A percentile compares a stretch with the other conserved stretches of the same genome.
phyloP scores from a whole-genome alignment of 805 yeast species.

The Kodamaea neixiangensis region DNA sequence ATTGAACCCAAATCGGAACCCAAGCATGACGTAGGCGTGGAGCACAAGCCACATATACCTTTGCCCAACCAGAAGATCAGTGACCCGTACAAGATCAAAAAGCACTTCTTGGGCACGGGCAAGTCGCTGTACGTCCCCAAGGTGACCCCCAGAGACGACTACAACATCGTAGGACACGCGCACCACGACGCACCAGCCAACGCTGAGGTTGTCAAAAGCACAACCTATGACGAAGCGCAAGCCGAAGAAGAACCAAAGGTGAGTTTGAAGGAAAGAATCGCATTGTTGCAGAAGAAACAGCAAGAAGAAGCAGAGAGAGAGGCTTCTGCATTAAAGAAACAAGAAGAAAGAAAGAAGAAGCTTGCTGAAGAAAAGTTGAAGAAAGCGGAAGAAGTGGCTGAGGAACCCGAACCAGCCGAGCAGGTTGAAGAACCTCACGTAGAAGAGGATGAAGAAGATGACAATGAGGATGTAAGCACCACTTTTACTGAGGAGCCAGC shows the following conservation, averaged over 20 bases:
- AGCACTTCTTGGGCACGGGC: constrained; percentile 55
- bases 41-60: constrained; percentile 23
- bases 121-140: constrained; percentile 63
- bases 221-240: constrained; percentile 21
- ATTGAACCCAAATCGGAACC: background rate
- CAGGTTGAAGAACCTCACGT: constrained; percentile 17
- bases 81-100: constrained; percentile 52
- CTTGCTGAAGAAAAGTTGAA: constrained; percentile 35
- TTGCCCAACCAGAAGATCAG: constrained; percentile 35
- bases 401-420: background rate
- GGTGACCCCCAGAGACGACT: constrained; percentile 41
- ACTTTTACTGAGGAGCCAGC: background rate
- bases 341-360: constrained; percentile 52
- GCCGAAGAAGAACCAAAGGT: constrained; percentile 62
- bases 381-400: constrained; percentile 25
- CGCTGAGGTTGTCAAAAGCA: constrained; percentile 27
- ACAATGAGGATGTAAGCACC: constrained; percentile 8
- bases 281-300: constrained; percentile 77
- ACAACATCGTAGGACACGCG: constrained; percentile 31
- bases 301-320: constrained; percentile 76
- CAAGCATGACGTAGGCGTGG: background rate
- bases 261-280: constrained; percentile 85
- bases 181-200: constrained; percentile 23
- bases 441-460: constrained; percentile 9
- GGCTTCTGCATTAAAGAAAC: constrained; percentile 55